Evolutionary conservation across 2,329 filamentous ascomycete species (phyloP), one percentile per base, ranked within the genome.

Genomic region (Arachnopeziza araneosa): DNA sequence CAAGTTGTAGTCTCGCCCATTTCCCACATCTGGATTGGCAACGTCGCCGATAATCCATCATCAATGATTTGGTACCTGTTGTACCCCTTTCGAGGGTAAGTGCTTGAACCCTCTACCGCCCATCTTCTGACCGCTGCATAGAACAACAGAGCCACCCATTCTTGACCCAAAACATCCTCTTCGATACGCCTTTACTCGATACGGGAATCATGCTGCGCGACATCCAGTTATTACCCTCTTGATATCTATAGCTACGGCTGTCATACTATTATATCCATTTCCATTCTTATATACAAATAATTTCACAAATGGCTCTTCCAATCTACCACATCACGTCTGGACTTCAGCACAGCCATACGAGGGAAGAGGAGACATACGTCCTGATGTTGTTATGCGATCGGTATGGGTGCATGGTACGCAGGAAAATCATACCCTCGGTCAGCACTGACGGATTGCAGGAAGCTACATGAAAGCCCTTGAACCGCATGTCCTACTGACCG

Each of bases 301-400:
- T 72, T 87, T 88, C 65, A 84, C 84, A 67, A 88, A 85, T 69
- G 86, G 87, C 65, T 83, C 86, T 24, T 87, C 88, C 56, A 88
- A 86, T 63, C 77, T 92, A 8, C 89, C 90, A 30, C 86, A 88
- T 69, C 88, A 93, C 81, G 89, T 90, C 66, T 93, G 90, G 90
- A 92, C 89, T 24, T 87, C 87, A 48, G 88, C 87, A 6, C 83
- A 85, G 61, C 83, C 86, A 26, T 77, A 89, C 57, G 75, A 81
- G 44, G 81, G 82, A 54, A 77, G 77, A 57, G 74, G 75, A 4
- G 70, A 75, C 24, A 76, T 78, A 52, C 75, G 78, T 57, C 81
- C 87, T 3, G 89, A 93, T 71, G 85, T 93, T n/a, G 84, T 89
- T 59, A 89, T 93, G 84, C 87, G 89, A 66, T 90, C 90, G 60